These are phyloP conservation scores for Trichoderma koningii DNA, from an alignment of 2,329 filamentous ascomycete species.

Conservation along the genomic window DNA sequence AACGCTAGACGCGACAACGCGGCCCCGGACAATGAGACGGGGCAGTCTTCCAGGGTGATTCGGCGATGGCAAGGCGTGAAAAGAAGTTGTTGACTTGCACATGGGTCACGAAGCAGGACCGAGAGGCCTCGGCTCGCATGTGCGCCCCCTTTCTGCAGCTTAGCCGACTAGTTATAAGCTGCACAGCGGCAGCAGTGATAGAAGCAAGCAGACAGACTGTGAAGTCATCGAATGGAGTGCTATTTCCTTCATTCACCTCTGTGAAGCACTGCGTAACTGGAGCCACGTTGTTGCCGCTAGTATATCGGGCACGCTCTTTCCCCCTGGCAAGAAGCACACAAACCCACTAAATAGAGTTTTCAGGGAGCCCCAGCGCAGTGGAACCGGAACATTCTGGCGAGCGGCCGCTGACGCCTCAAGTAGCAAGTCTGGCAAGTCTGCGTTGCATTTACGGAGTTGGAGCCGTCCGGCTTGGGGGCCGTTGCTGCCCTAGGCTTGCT, in stretches of 20 bases:
- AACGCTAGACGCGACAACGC: too few relatives aligned
- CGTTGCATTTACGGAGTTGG: background rate
- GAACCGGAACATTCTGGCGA: constrained; percentile 23
- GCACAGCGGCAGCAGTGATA: background rate
- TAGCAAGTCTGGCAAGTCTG: background rate
- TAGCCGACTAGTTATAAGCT: background rate
- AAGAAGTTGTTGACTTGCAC: background rate
- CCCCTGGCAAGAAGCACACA: constrained; percentile 12
- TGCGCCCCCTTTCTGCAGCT: background rate
- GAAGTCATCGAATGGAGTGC: background rate
- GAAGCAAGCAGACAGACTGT: background rate
- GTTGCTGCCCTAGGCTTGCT: background rate
- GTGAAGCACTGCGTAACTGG: constrained; percentile 19
- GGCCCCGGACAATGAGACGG: background rate
- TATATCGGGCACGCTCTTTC: background rate
- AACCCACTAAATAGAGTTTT: constrained; percentile 28
- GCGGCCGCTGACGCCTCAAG: background rate
- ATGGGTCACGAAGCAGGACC: background rate
- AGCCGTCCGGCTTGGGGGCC: background rate
- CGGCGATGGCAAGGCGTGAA: background rate
- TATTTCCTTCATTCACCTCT: background rate
- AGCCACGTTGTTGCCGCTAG: constrained; percentile 24
- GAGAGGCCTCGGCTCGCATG: constrained; percentile 5
- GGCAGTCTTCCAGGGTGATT: background rate
- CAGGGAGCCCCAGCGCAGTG: constrained; percentile 20